Percentiles rank a stretch among this genome's conserved stretches.
Evolutionary conservation across 1,284 basidiomycete genomes (phyloP).

Genomic region (Pseudozyma thailandica): DNA sequence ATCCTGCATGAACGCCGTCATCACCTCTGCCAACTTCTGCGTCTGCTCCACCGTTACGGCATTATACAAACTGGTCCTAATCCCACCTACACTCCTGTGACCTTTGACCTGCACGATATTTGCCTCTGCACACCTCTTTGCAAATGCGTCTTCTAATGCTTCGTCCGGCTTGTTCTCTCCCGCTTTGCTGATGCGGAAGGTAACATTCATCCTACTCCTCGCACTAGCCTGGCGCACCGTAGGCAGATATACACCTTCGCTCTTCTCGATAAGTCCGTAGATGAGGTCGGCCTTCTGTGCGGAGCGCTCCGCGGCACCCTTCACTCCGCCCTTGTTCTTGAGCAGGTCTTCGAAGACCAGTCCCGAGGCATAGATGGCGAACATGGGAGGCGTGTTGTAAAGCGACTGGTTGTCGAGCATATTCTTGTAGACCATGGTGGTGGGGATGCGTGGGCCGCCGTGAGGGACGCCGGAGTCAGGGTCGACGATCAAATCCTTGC

Average conservation of each 20-base stretch:
- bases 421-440: slow-evolving; percentile 85
- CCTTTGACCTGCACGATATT: slow-evolving; percentile 62
- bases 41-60: slow-evolving; percentile 85
- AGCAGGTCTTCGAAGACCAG: slow-evolving; percentile 82
- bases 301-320: slow-evolving; percentile 66
- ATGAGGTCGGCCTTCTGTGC: slow-evolving; percentile 50
- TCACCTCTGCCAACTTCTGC: slow-evolving; percentile 70
- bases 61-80: slow-evolving; percentile 93
- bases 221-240: slow-evolving; percentile 57
- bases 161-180: slow-evolving; percentile 50
- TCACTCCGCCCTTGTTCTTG: slow-evolving; percentile 74
- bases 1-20: slow-evolving; percentile 68
- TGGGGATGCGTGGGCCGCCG: slow-evolving; percentile 76
- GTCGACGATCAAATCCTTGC: slow-evolving; percentile 78
- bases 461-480: slow-evolving; percentile 52
- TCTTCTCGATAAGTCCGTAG: slow-evolving; percentile 58
- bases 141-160: slow-evolving; percentile 58
- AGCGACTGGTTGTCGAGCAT: slow-evolving; percentile 82
- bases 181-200: slow-evolving; percentile 58
- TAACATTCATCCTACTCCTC: slow-evolving; percentile 66
- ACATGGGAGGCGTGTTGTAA: slow-evolving; percentile 94
- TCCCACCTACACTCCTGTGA: slow-evolving; percentile 70
- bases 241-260: slow-evolving; percentile 48
- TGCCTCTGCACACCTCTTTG: slow-evolving; percentile 50
- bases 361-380: slow-evolving; percentile 90